phyloP scores from a whole-genome alignment of 1,284 basidiomycete species.

The Austroboletus novae-zelandiae region DNA sequence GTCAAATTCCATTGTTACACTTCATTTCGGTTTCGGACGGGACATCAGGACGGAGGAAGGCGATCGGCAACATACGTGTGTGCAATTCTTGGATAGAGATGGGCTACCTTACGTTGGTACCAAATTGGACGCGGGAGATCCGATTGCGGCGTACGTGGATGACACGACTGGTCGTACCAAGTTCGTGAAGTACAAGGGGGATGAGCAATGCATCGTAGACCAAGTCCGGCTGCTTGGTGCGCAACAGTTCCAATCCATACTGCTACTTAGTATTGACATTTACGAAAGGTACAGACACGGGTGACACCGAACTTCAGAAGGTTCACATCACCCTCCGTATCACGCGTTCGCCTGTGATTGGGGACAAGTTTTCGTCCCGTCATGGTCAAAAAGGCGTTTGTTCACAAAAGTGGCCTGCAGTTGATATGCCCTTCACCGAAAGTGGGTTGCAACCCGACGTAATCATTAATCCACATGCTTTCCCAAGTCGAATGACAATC shows the following conservation, averaged over 20 bases:
- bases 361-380: constrained; percentile 98
- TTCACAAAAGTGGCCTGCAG: constrained; percentile 97
- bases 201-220: constrained; percentile 90
- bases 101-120: constrained; percentile 84
- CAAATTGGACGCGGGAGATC: constrained; percentile 72
- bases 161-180: constrained; percentile 82
- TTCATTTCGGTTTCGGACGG: constrained; percentile 86
- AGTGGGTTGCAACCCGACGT: constrained; percentile 99
- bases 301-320: constrained; percentile 89
- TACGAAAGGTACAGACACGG: constrained; percentile 72
- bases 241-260: constrained; percentile 18
- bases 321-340: constrained; percentile 93
- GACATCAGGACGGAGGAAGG: constrained; percentile 65
- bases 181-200: constrained; percentile 96
- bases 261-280: constrained; percentile 5
- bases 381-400: constrained; percentile 99
- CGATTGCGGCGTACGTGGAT: constrained; percentile 85
- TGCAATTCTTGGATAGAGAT: constrained; percentile 75
- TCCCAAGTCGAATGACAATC: constrained; percentile 99
- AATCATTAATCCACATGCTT: constrained; percentile 99
- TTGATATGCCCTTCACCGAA: constrained; percentile 99
- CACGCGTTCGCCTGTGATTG: constrained; percentile 94
- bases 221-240: constrained; percentile 88
- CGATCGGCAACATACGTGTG: constrained; percentile 54
- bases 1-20: constrained; percentile 48